phyloP scores from a whole-genome alignment of 2,329 filamentous ascomycete genomes.

The Fusarium chuoi region DNA sequence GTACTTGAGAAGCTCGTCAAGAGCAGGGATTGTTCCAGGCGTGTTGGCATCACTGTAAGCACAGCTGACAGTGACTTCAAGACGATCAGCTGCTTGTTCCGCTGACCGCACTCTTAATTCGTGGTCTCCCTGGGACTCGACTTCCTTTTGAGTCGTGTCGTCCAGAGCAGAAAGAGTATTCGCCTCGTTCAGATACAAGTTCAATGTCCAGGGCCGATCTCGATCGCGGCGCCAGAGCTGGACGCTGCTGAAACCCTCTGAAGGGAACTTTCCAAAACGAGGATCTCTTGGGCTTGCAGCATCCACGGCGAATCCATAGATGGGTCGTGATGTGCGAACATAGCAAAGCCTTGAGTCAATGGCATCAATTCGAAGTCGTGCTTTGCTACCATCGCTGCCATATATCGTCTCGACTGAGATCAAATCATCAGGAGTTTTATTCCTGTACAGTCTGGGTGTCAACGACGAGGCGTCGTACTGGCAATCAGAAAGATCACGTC shows the following conservation, averaged over 20 bases:
- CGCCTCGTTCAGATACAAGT: conserved; percentile 41
- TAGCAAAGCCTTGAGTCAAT: conserved; percentile 83
- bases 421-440: conserved; percentile 64
- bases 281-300: conserved; percentile 68
- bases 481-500: conserved; percentile 69
- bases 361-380: conserved; percentile 74
- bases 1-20: conserved; percentile 82
- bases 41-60: conserved; percentile 89
- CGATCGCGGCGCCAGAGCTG: conserved; percentile 86
- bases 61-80: conserved; percentile 78
- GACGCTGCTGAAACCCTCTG: conserved; percentile 73
- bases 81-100: conserved; percentile 24
- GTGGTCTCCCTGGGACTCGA: not conserved
- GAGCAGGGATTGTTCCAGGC: conserved; percentile 77
- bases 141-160: not conserved
- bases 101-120: conserved; percentile 28
- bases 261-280: conserved; percentile 72
- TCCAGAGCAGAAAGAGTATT: not conserved
- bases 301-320: conserved; percentile 71
- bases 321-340: conserved; percentile 74
- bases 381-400: conserved; percentile 56
- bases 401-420: conserved; percentile 64
- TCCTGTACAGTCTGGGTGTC: conserved; percentile 67
- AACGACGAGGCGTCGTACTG: conserved; percentile 72
- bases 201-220: conserved; percentile 78